phyloP scores from a whole-genome alignment of 495 filamentous ascomycete genomes.

The Tuber magnatum region DNA sequence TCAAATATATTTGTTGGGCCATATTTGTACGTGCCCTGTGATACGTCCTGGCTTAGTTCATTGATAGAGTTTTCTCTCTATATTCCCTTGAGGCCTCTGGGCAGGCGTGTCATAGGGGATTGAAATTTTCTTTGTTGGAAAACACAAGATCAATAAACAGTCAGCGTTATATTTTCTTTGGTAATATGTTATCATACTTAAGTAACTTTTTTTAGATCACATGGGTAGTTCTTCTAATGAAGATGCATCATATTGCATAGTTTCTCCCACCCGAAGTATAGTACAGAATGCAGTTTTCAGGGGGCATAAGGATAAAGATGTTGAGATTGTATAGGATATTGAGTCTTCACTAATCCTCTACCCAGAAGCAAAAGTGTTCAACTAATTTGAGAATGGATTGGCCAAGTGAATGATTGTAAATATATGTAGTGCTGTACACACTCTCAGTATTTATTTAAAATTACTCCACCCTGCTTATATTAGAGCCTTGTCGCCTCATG shows the following conservation, averaged over 20 bases:
- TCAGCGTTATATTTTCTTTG: background rate
- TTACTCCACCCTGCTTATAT: background rate
- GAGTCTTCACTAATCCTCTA: background rate
- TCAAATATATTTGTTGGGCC: background rate
- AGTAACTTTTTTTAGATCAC: background rate
- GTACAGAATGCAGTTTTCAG: background rate
- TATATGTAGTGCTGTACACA: background rate
- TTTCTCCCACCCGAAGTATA: background rate
- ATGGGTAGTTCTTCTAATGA: background rate
- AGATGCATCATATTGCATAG: background rate
- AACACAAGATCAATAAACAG: background rate
- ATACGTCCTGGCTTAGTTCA: background rate
- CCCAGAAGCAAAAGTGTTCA: background rate
- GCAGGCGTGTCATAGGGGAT: background rate
- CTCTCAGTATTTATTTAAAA: background rate
- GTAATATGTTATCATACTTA: background rate
- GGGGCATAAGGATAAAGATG: background rate
- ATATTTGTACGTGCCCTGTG: background rate
- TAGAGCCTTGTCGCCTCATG: background rate
- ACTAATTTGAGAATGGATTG: background rate
- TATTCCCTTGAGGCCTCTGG: background rate
- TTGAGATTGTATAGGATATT: background rate
- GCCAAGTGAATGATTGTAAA: conserved; percentile 1
- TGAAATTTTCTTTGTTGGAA: background rate
- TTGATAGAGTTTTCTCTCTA: background rate